phyloP scores from a whole-genome alignment of 768 basidiomycete species.

The Tricholoma saponaceum region DNA sequence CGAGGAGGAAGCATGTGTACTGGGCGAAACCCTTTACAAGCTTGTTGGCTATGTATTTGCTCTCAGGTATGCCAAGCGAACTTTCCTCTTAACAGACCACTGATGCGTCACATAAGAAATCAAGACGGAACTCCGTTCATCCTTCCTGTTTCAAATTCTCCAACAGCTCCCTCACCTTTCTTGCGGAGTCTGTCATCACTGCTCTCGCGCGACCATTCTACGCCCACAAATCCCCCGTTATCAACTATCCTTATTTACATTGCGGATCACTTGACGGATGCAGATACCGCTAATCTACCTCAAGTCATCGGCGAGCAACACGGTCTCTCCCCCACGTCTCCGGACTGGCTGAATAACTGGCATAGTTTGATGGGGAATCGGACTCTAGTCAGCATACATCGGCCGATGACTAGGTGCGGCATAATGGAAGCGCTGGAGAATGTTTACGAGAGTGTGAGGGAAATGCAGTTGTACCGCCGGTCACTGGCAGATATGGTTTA shows the following conservation, averaged over 20 bases:
- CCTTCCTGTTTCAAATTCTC: constrained; percentile 52
- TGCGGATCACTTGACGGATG: constrained; percentile 65
- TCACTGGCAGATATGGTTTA: constrained; percentile 51
- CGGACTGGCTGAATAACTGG: constrained; percentile 73
- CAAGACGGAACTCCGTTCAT: constrained; percentile 39
- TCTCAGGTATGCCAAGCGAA: constrained; percentile 1
- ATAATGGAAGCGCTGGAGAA: constrained; percentile 53
- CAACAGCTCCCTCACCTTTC: constrained; percentile 54
- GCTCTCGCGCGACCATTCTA: constrained; percentile 58
- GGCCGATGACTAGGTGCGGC: constrained; percentile 51
- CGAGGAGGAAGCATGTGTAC: constrained; percentile 62
- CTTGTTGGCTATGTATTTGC: constrained; percentile 49
- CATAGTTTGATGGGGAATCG: constrained; percentile 47
- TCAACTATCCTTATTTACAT: constrained; percentile 62
- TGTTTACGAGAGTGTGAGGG: constrained; percentile 64
- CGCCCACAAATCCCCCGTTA: constrained; percentile 55
- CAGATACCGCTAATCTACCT: constrained; percentile 61
- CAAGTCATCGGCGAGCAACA: constrained; percentile 62
- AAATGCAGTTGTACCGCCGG: constrained; percentile 62
- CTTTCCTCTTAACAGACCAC: neutral
- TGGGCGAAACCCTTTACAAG: constrained; percentile 58
- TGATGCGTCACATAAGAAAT: constrained; percentile 25
- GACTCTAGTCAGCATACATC: constrained; percentile 34
- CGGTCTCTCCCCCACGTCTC: constrained; percentile 65
- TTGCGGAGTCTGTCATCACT: constrained; percentile 60